phyloP scores from a whole-genome alignment of 2,329 filamentous ascomycete species.

The Ceratocystis cubensis region DNA sequence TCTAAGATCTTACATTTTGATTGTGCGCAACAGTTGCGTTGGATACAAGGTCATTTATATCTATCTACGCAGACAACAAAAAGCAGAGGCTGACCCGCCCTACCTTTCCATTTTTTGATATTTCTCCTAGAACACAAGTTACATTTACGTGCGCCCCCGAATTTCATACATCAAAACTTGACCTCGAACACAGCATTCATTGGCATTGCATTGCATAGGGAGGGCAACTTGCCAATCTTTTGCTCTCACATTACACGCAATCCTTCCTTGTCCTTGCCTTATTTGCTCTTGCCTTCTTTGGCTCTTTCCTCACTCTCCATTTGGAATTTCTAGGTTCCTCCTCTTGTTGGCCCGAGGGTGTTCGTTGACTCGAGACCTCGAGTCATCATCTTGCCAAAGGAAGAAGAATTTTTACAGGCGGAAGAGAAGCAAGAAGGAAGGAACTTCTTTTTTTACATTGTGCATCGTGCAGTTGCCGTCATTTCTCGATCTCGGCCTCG shows the following conservation, averaged over 20 bases:
- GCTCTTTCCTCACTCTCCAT: not conserved
- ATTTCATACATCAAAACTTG: not conserved
- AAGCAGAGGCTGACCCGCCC: no score
- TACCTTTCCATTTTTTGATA: not conserved
- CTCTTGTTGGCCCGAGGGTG: no score
- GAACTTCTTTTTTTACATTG: conserved; percentile 8
- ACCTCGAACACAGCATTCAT: not conserved
- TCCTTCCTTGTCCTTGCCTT: not conserved
- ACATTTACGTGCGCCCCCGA: not conserved
- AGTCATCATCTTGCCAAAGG: not conserved
- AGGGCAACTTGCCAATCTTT: not conserved
- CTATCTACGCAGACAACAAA: no score
- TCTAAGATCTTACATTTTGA: no score
- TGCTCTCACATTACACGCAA: not conserved
- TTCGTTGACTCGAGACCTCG: not conserved
- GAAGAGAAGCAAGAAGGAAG: not conserved
- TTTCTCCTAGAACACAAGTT: not conserved
- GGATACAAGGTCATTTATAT: no score
- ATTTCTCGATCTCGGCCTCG: not conserved
- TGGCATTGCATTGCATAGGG: not conserved
- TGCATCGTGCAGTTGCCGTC: conserved; percentile 4
- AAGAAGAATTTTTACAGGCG: not conserved
- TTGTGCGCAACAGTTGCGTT: no score
- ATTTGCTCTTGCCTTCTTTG: not conserved
- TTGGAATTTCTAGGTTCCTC: not conserved